Conservation (phyloP, 1,139 yeast species). For the Yamadazyma diddensiae region DNA sequence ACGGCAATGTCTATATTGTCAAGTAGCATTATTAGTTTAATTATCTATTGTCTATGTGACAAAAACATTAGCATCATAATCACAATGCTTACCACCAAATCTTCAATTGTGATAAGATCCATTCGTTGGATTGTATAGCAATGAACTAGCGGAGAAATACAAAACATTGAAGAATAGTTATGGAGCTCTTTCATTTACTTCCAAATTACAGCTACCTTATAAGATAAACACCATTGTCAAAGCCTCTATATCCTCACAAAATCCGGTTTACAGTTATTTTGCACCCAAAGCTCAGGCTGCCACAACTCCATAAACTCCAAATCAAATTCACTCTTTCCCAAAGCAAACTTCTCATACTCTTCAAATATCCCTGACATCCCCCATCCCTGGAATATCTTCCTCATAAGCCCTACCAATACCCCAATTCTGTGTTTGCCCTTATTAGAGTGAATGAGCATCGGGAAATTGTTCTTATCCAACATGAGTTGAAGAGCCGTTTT, state of each 20-base stretch:
- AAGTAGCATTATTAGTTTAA: no score
- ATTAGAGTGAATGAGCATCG: conserved; percentile 85
- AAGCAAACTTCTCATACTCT: conserved; percentile 89
- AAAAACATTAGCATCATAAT: no score
- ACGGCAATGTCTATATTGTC: no score
- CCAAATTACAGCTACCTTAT: no score
- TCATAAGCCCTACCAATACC: conserved; percentile 80
- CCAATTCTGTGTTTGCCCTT: conserved; percentile 97
- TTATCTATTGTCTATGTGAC: no score
- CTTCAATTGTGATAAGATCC: no score
- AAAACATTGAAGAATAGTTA: no score
- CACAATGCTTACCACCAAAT: no score
- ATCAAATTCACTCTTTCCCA: conserved; percentile 91
- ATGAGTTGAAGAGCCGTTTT: conserved; percentile 61
- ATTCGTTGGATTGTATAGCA: no score
- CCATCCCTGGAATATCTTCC: conserved; percentile 90
- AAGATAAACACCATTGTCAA: no score
- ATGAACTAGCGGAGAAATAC: no score
- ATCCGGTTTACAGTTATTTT: conserved; percentile 32
- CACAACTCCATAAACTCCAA: conserved; percentile 58
- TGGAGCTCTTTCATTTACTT: no score
- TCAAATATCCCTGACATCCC: conserved; percentile 88
- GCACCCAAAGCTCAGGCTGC: conserved; percentile 44
- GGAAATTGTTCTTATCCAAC: conserved; percentile 71
- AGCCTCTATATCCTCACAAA: conserved; percentile 30